Conservation (phyloP, 345 rosid genomes). For the Eucalyptus sp. region DNA sequence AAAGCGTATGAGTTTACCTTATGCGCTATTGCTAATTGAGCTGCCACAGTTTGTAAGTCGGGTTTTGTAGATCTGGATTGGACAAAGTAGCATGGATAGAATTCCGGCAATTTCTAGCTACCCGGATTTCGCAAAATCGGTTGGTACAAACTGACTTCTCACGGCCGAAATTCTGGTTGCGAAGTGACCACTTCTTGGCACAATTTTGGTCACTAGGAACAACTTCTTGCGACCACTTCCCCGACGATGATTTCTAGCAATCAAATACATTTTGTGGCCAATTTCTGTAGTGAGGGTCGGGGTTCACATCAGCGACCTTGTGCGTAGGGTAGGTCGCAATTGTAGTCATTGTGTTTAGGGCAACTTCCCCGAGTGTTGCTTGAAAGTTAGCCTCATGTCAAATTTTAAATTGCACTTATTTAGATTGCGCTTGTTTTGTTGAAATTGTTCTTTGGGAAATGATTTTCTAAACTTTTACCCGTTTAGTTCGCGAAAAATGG, state of each 20-base stretch:
- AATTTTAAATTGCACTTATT: not conserved
- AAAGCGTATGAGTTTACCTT: not conserved
- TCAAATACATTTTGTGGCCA: not conserved
- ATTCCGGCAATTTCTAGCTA: not conserved
- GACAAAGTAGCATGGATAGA: not conserved
- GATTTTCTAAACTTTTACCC: too few relatives aligned
- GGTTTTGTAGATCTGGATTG: not conserved
- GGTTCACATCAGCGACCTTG: not conserved
- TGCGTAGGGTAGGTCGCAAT: not conserved
- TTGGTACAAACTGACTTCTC: not conserved
- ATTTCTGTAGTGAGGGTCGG: not conserved
- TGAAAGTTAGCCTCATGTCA: not conserved
- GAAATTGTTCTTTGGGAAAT: too few relatives aligned
- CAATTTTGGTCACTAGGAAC: not conserved
- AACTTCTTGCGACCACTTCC: not conserved
- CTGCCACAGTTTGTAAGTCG: not conserved
- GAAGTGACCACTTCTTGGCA: not conserved
- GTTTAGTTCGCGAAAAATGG: fast-evolving
- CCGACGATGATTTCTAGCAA: not conserved
- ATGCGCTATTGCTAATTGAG: not conserved
- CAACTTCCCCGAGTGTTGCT: not conserved
- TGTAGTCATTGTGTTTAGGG: not conserved
- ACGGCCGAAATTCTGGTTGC: not conserved
- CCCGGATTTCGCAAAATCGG: not conserved
- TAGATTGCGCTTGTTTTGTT: too few relatives aligned